Evolutionary conservation across 345 rosid species (phyloP), one percentile per base, ranked within the genome.

Genomic region (Combretum micranthum): DNA sequence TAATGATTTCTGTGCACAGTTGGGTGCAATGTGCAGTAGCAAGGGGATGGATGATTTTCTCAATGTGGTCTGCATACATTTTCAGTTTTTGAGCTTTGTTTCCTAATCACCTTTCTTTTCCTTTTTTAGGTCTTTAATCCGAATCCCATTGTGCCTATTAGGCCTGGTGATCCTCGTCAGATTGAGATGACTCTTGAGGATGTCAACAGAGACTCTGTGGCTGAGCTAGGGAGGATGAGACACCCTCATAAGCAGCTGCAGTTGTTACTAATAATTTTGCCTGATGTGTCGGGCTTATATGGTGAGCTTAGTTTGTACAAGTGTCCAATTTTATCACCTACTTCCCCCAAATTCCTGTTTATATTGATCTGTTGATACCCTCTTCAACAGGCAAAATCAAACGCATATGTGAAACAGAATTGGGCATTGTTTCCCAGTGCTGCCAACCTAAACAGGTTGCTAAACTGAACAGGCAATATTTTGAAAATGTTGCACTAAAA

Each of bases 361-460:
- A n/a, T n/a, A n/a, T n/a, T n/a, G n/a, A n/a, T n/a, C n/a, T n/a
- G n/a, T n/a, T n/a, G n/a, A n/a, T n/a, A n/a, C n/a, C n/a, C n/a
- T 58, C 11, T 26, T 20, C 45, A 16, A 53, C 59, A 84, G 92
- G 90, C 8, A 76, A 44, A 56, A 83, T 88, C 16, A 86, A 88
- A 63, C 66, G 83, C 53, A 50, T 81, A 5, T 86, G 95, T 47
- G 95, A 88, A 63, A 88, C 95, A 0, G 82, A 84, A 50, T 26
- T 88, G 13, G 96, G 95, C 16, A 81, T 88, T 39, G 82, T 91
- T 22, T 74, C 93, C 1, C 96, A 91, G 45, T 91, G 96, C 47
- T 77, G 87, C 55, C 80, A 76, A 59, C 95, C 96, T 8, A 62
- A 2, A 15, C 65, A 82, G 26, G 88, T 64, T 13, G 0, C 22